Percentiles rank a stretch among this genome's conserved stretches.
phyloP scores from a whole-genome alignment of 192 early-diverging fungal genomes.

The Rhizophagus sp. region DNA sequence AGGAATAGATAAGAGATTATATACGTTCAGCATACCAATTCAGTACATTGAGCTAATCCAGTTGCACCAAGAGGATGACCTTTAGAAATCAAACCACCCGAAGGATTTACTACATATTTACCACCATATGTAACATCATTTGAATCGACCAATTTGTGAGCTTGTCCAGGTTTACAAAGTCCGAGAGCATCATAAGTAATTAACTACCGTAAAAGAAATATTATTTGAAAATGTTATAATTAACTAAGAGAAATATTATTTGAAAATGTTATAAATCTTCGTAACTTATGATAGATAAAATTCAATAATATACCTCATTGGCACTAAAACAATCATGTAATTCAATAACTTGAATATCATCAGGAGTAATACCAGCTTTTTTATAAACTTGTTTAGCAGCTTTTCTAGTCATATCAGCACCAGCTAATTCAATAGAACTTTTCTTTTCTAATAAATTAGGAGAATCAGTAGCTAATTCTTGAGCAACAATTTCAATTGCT shows the following conservation, averaged over 20 bases:
- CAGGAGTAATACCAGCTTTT: constrained; percentile 59
- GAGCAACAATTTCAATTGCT: constrained; percentile 68
- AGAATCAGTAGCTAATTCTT: constrained; percentile 75
- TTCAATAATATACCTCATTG: constrained; percentile 53
- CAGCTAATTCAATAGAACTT: constrained; percentile 60
- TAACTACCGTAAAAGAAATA: constrained; percentile 28
- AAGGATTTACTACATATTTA: constrained; percentile 71
- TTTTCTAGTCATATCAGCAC: constrained; percentile 69
- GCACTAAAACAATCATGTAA: constrained; percentile 79
- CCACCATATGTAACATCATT: constrained; percentile 62
- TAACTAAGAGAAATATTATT: constrained; percentile 31
- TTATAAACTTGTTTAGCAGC: constrained; percentile 57
- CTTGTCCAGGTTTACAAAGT: constrained; percentile 64
- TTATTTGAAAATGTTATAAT: constrained; percentile 44
- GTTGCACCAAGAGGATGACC: constrained; percentile 78
- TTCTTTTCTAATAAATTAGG: constrained; percentile 50
- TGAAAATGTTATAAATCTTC: too few species aligned
- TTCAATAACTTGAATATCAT: constrained; percentile 69
- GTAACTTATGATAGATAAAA: too few species aligned
- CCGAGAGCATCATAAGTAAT: constrained; percentile 77
- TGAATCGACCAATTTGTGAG: constrained; percentile 57
- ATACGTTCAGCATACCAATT: constrained; percentile 33
- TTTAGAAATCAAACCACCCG: constrained; percentile 75
- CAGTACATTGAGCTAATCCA: constrained; percentile 74
- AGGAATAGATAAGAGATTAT: too few species aligned